Evolutionary conservation across 202 grass and related monocot species (phyloP).

Genomic region (Saccharum hybrid): DNA sequence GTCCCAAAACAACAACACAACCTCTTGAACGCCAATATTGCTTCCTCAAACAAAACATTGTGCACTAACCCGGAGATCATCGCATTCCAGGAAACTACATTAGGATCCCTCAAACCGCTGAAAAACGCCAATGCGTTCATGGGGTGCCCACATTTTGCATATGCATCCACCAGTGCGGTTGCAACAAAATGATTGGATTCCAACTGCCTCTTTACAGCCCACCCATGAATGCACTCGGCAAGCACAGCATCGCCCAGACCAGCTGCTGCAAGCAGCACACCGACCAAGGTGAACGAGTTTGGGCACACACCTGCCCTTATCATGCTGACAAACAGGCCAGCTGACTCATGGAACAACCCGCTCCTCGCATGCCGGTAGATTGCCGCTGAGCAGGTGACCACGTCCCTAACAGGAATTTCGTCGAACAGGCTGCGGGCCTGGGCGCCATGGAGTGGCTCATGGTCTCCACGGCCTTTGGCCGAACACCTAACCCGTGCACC

Average conservation of each 20-base stretch:
- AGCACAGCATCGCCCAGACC: slow-evolving; percentile 36
- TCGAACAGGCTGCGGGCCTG: slow-evolving; percentile 40
- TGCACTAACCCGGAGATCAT: slow-evolving; percentile 58
- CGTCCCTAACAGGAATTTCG: slow-evolving; percentile 44
- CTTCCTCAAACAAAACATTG: slow-evolving; percentile 62
- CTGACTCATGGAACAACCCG: slow-evolving; percentile 36
- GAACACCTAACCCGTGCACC: slow-evolving; percentile 36
- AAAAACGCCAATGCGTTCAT: slow-evolving; percentile 48
- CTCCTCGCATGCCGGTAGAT: slow-evolving; percentile 49
- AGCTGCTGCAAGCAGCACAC: slow-evolving; percentile 35
- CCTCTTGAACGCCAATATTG: slow-evolving; percentile 54
- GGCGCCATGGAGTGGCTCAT: not conserved
- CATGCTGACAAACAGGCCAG: slow-evolving; percentile 54
- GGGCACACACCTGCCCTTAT: slow-evolving; percentile 42
- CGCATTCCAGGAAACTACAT: slow-evolving; percentile 65
- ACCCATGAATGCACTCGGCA: slow-evolving; percentile 54
- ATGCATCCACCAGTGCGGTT: slow-evolving; percentile 64
- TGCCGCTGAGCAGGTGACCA: slow-evolving; percentile 49
- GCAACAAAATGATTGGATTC: slow-evolving; percentile 59
- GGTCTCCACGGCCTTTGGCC: slow-evolving; percentile 25
- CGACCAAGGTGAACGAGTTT: slow-evolving; percentile 68
- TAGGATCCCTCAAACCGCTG: slow-evolving; percentile 44
- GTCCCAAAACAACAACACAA: slow-evolving; percentile 44
- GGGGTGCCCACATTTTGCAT: slow-evolving; percentile 56
- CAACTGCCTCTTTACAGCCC: slow-evolving; percentile 51